phyloP scores from a whole-genome alignment of 495 filamentous ascomycete species.

The Lepraria neglecta region DNA sequence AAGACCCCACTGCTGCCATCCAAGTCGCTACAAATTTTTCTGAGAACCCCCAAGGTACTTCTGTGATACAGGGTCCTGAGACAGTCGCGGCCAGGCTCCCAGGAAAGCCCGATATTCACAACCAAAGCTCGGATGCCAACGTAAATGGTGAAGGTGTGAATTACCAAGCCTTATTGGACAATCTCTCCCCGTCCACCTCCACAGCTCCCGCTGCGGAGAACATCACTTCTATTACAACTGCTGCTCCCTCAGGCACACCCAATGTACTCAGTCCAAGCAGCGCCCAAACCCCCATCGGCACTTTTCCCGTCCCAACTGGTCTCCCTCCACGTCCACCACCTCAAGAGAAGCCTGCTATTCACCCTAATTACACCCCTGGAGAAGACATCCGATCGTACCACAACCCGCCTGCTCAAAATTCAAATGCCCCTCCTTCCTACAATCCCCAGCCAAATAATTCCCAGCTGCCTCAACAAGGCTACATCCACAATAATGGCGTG shows the following conservation, averaged over 20 bases:
- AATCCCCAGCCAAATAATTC: slow-evolving; percentile 34
- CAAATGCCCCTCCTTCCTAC: slow-evolving; percentile 37
- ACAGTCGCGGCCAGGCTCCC: slow-evolving; percentile 2
- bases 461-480: slow-evolving; percentile 33
- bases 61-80: slow-evolving; percentile 26
- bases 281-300: slow-evolving; percentile 37
- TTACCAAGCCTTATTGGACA: slow-evolving; percentile 48
- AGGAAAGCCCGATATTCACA: slow-evolving; percentile 15
- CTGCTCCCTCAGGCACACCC: slow-evolving; percentile 32
- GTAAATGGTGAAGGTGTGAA: slow-evolving; percentile 40
- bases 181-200: slow-evolving; percentile 41
- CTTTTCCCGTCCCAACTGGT: slow-evolving; percentile 34
- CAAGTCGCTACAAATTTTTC: slow-evolving; percentile 10
- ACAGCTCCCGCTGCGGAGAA: slow-evolving; percentile 34
- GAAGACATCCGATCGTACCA: slow-evolving; percentile 55
- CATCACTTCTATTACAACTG: slow-evolving; percentile 29
- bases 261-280: slow-evolving; percentile 33
- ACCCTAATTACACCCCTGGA: slow-evolving; percentile 50
- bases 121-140: slow-evolving; percentile 1
- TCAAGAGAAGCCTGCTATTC: slow-evolving; percentile 51
- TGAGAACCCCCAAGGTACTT: slow-evolving; percentile 38
- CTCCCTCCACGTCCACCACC: slow-evolving; percentile 46
- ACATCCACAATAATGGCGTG: slow-evolving; percentile 48
- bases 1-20: slow-evolving; percentile 4
- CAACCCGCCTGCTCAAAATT: slow-evolving; percentile 38